Percentiles rank a stretch among this genome's conserved stretches.
These are phyloP conservation scores for Magnolia changhungtana DNA, from an alignment of 164 flowering plant species.

Conservation along the genomic window DNA sequence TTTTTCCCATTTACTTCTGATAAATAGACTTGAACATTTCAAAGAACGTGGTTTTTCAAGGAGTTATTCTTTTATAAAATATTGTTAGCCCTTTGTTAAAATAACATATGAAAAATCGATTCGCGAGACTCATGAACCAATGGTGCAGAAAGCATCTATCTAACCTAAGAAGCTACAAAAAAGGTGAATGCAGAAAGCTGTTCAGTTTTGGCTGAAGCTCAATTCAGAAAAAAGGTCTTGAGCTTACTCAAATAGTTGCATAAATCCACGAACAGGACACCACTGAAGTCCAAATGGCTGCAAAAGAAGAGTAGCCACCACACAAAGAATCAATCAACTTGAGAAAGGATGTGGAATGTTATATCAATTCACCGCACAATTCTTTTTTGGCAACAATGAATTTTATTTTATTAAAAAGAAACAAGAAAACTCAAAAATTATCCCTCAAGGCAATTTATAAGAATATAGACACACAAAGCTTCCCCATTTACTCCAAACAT, in stretches of 20 bases:
- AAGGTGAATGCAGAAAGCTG: no score
- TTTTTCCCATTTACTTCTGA: no score
- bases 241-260: constrained; percentile 68
- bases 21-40: no score
- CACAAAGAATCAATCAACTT: not conserved
- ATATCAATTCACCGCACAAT: not conserved
- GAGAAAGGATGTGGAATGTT: not conserved
- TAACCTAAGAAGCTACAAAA: no score
- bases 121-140: no score
- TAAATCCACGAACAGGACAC: constrained; percentile 67
- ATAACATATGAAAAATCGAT: no score
- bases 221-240: not conserved
- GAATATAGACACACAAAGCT: not conserved
- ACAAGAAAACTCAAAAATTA: not conserved
- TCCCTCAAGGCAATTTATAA: not conserved
- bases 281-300: constrained; percentile 72
- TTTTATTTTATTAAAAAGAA: not conserved
- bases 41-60: no score
- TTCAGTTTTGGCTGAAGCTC: not conserved
- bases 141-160: no score
- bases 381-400: no score
- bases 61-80: no score
- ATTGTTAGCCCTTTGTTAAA: no score
- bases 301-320: constrained; percentile 22
- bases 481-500: not conserved